Conservation (phyloP, 768 basidiomycete species). For the Auriculariales sp. region DNA sequence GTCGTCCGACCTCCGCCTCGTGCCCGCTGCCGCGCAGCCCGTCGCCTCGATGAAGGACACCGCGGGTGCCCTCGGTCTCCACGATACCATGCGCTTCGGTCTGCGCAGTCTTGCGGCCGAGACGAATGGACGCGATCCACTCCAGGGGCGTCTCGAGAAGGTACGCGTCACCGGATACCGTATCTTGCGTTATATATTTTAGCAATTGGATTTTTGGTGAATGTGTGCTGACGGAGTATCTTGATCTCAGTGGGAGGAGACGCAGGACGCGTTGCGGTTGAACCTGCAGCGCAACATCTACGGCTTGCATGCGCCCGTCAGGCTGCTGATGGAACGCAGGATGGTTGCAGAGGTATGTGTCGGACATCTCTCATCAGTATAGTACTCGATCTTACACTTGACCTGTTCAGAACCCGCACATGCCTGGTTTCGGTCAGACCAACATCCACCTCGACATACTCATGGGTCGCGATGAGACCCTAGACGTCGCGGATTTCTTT, state of each 20-base stretch:
- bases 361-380: not conserved
- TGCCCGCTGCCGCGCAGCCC: constrained; percentile 39
- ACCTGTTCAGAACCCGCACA: constrained; percentile 42
- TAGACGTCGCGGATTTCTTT: constrained; percentile 73
- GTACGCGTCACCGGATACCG: constrained; percentile 26
- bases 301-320: constrained; percentile 81
- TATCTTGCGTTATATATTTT: not conserved
- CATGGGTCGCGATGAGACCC: constrained; percentile 78
- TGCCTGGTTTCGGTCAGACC: constrained; percentile 40
- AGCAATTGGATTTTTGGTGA: not conserved
- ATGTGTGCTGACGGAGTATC: not conserved
- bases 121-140: constrained; percentile 39
- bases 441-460: constrained; percentile 88
- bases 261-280: constrained; percentile 77
- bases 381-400: not conserved
- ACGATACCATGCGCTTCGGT: constrained; percentile 80
- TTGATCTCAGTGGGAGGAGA: constrained; percentile 84
- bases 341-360: constrained; percentile 57
- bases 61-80: constrained; percentile 63
- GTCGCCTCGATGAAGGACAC: constrained; percentile 53
- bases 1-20: constrained; percentile 29
- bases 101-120: constrained; percentile 69
- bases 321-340: constrained; percentile 87
- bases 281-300: constrained; percentile 72
- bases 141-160: constrained; percentile 63